phyloP scores from a whole-genome alignment of 192 early-diverging fungal genomes.

The Phycomyces nitens region DNA sequence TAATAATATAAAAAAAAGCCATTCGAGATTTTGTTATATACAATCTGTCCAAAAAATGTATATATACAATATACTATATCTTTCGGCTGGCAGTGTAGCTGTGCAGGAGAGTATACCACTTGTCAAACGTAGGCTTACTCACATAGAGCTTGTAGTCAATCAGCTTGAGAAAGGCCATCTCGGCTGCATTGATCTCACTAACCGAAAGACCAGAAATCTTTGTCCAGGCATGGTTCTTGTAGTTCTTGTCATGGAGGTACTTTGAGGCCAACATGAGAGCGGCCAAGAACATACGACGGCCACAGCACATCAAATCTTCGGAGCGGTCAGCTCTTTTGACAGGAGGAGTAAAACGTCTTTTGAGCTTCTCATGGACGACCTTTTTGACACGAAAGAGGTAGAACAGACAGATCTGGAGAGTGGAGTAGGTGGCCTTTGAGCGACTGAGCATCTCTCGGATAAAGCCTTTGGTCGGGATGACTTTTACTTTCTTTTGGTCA shows the following conservation, averaged over 20 bases:
- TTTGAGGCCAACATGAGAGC: conserved; percentile 85
- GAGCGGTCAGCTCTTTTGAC: conserved; percentile 6
- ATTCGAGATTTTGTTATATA: no score
- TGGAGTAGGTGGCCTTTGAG: conserved; percentile 67
- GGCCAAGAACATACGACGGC: conserved; percentile 79
- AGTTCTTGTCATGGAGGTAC: conserved; percentile 79
- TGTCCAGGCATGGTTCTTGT: conserved; percentile 81
- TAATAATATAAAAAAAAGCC: no score
- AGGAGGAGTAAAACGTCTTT: conserved; percentile 32
- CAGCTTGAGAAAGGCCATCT: conserved; percentile 71
- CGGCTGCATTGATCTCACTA: conserved; percentile 75
- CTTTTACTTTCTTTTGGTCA: conserved; percentile 35
- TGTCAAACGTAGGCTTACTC: conserved; percentile 50
- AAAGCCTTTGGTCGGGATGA: conserved; percentile 54
- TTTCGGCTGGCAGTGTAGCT: conserved; percentile 12
- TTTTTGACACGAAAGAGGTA: conserved; percentile 60
- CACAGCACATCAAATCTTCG: conserved; percentile 58
- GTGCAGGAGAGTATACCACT: conserved; percentile 54
- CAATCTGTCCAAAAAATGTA: not conserved
- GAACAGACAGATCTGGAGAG: conserved; percentile 66
- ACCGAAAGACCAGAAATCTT: conserved; percentile 76
- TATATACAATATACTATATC: not conserved
- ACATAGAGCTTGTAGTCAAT: conserved; percentile 77
- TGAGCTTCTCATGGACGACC: conserved; percentile 35
- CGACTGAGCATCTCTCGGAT: conserved; percentile 66